A percentile compares a stretch with the other conserved stretches of the same genome.
These are phyloP conservation scores for Aspergillus piperis DNA, from an alignment of 2,329 filamentous ascomycete genomes.

Conservation along the genomic window DNA sequence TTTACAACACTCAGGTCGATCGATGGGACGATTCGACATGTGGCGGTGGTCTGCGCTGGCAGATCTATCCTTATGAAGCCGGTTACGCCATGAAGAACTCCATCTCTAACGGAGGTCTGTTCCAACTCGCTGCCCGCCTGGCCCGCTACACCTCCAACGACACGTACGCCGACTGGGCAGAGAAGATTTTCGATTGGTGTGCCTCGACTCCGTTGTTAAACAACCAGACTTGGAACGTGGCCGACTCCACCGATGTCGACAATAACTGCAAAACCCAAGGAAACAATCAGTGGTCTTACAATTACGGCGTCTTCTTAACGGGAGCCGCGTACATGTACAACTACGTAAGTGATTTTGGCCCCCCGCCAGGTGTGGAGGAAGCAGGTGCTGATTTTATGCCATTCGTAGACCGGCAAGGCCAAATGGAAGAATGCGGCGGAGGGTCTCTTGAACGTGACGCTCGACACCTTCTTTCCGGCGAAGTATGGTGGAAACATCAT, in stretches of 20 bases:
- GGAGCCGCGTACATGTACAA: constrained; percentile 72
- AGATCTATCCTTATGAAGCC: constrained; percentile 75
- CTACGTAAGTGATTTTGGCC: constrained; percentile 40
- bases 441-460: constrained; percentile 53
- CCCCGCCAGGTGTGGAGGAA: neutral
- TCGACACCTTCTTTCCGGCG: constrained; percentile 54
- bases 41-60: constrained; percentile 74
- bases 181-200: constrained; percentile 65
- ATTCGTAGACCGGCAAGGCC: constrained; percentile 41
- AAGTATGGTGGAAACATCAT: constrained; percentile 49
- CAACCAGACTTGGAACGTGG: constrained; percentile 60
- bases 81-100: constrained; percentile 83
- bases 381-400: constrained; percentile 36
- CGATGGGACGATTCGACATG: constrained; percentile 72
- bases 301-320: constrained; percentile 60
- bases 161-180: constrained; percentile 65
- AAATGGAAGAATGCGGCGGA: constrained; percentile 60
- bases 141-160: constrained; percentile 65
- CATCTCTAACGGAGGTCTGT: constrained; percentile 78
- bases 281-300: constrained; percentile 67
- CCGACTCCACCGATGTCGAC: constrained; percentile 62
- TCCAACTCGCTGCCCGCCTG: constrained; percentile 75
- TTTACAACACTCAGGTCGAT: constrained; percentile 69
- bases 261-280: constrained; percentile 64
- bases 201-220: constrained; percentile 59